Evolutionary conservation across 2,329 filamentous ascomycete genomes (phyloP).

Genomic region (Colletotrichum cereale): DNA sequence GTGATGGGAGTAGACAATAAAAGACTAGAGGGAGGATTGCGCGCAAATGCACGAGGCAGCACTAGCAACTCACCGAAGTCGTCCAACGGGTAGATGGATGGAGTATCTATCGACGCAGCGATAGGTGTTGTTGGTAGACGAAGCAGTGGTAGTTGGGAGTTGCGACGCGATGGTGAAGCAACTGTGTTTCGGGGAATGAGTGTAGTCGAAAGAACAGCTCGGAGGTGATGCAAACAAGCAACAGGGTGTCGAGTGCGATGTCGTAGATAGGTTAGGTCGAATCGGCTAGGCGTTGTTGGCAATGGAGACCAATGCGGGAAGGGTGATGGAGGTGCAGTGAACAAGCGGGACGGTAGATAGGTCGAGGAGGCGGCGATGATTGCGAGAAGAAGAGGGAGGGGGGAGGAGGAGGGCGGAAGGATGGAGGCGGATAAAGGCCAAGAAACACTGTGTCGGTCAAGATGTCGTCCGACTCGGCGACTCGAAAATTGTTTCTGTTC

Average conservation of each 20-base stretch:
- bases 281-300: conserved; percentile 13
- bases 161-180: conserved; percentile 21
- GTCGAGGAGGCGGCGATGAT: conserved; percentile 25
- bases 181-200: conserved; percentile 12
- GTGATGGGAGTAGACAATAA: not conserved
- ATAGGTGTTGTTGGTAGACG: conserved; percentile 7
- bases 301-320: conserved; percentile 16
- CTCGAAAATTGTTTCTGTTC: conserved; percentile 31
- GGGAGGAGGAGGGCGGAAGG: not conserved
- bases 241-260: conserved; percentile 2
- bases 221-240: conserved; percentile 22
- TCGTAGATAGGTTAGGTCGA: conserved; percentile 23
- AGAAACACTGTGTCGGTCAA: conserved; percentile 26
- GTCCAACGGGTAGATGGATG: conserved; percentile 14
- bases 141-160: not conserved
- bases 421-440: conserved; percentile 2
- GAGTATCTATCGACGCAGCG: conserved; percentile 21
- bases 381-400: not conserved
- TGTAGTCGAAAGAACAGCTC: conserved; percentile 9
- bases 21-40: not conserved
- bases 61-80: conserved; percentile 28
- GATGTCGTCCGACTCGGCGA: conserved; percentile 13
- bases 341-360: conserved; percentile 1
- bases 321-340: not conserved
- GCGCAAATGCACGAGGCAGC: not conserved